Evolutionary conservation across 371 early-diverging fungal species (phyloP).

Genomic region (Mucor lusitanicus): DNA sequence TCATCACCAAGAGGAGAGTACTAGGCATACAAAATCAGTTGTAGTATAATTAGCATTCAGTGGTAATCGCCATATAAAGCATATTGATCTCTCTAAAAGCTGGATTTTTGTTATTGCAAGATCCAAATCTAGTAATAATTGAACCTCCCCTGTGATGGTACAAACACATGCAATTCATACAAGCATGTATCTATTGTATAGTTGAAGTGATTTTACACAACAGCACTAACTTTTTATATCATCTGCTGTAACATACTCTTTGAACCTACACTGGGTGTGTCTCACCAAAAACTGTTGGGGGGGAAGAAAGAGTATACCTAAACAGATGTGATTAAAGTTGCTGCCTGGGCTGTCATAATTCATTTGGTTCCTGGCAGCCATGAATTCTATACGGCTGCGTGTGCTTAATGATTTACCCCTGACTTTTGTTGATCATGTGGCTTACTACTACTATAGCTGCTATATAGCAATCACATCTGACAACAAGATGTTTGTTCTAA

Average conservation of each 20-base stretch:
- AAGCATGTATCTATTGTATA: not conserved
- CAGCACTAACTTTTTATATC: not conserved
- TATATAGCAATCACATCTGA: not conserved
- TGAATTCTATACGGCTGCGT: too few relatives aligned
- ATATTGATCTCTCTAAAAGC: not conserved
- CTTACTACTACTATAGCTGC: too few relatives aligned
- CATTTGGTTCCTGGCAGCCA: not conserved
- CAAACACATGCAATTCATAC: not conserved
- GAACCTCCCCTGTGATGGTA: not conserved
- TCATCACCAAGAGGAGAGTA: not conserved
- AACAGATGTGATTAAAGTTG: not conserved
- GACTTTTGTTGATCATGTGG: not conserved
- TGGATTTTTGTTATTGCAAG: not conserved
- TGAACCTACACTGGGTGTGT: not conserved
- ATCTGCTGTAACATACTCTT: not conserved
- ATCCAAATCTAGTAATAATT: not conserved
- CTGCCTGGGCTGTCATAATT: not conserved
- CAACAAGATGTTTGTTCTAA: not conserved
- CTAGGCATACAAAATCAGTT: not conserved
- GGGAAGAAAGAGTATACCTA: not conserved
- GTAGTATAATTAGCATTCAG: not conserved
- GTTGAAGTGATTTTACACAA: not conserved
- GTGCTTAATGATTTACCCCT: not conserved
- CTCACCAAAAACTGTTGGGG: not conserved
- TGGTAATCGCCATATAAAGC: not conserved